These are phyloP conservation scores for Plasmodium inui DNA, from an alignment of 169 alveolate genomes.

Conservation along the genomic window DNA sequence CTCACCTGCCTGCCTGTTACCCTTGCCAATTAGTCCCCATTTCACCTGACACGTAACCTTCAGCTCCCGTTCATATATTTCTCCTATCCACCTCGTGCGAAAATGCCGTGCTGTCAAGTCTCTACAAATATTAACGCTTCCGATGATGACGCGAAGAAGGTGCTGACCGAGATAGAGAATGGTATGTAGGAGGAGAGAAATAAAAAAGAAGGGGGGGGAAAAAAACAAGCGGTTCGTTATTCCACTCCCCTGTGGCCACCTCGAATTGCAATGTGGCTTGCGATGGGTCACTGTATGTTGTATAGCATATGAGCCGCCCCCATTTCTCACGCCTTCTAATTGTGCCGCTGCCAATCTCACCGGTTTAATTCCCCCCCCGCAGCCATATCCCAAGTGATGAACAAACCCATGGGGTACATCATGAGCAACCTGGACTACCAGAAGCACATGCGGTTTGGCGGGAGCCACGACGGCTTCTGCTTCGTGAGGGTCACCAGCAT, in stretches of 20 bases:
- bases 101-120: conserved; percentile 67
- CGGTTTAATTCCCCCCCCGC: background rate
- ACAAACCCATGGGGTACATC: conserved; percentile 32
- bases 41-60: background rate
- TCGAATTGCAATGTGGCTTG: background rate
- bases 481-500: conserved; percentile 60
- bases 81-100: background rate
- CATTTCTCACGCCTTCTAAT: background rate
- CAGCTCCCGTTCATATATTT: background rate
- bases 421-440: conserved; percentile 71
- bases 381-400: conserved; percentile 42
- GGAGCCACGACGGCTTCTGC: conserved; percentile 32
- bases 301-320: background rate
- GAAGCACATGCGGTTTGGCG: conserved; percentile 35
- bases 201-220: background rate
- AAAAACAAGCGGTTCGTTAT: background rate
- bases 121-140: conserved; percentile 25
- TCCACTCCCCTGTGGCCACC: background rate
- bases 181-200: conserved; percentile 25
- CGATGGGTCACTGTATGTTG: background rate
- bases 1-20: too few species aligned
- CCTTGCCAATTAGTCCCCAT: background rate
- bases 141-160: conserved; percentile 28
- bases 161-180: conserved; percentile 33
- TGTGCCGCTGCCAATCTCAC: background rate